Evolutionary conservation across 306 rosid species (phyloP).

Genomic region (Vicia villosa): DNA sequence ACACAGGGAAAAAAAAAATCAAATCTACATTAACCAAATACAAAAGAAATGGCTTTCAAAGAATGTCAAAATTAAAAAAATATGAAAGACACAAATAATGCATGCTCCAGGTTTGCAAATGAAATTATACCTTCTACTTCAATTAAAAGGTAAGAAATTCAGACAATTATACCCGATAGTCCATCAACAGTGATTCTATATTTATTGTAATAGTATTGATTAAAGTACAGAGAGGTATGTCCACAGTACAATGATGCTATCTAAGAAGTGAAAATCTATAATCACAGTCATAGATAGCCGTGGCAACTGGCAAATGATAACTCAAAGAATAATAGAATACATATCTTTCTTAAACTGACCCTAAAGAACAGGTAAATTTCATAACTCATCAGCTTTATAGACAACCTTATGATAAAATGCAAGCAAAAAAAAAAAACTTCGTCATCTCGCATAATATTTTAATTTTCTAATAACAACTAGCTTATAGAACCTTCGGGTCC

Average conservation of each 20-base stretch:
- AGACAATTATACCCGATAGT: neutral
- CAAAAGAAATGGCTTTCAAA: neutral
- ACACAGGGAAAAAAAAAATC: neutral
- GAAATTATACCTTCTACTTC: neutral
- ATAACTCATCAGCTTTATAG: slow-evolving; percentile 8
- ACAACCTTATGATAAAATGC: slow-evolving; percentile 25
- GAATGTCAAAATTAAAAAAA: neutral
- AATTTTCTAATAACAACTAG: slow-evolving; percentile 54
- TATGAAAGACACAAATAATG: neutral
- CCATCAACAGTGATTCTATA: neutral
- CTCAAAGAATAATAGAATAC: slow-evolving; percentile 20
- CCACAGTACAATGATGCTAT: neutral
- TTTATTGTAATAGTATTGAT: neutral
- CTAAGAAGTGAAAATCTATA: neutral
- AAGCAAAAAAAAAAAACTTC: neutral
- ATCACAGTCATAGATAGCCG: slow-evolving; percentile 22
- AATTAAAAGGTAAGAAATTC: neutral
- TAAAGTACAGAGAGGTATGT: neutral
- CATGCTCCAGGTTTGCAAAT: neutral
- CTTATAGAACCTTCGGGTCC: slow-evolving; percentile 65
- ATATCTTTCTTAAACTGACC: neutral
- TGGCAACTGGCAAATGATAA: slow-evolving; percentile 1
- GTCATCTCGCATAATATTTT: slow-evolving; percentile 38
- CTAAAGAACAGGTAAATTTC: slow-evolving; percentile 10
- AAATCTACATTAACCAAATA: neutral